These are phyloP conservation scores for Tetrapisispora pingtungensis DNA, from an alignment of 805 yeast species.

Conservation along the genomic window DNA sequence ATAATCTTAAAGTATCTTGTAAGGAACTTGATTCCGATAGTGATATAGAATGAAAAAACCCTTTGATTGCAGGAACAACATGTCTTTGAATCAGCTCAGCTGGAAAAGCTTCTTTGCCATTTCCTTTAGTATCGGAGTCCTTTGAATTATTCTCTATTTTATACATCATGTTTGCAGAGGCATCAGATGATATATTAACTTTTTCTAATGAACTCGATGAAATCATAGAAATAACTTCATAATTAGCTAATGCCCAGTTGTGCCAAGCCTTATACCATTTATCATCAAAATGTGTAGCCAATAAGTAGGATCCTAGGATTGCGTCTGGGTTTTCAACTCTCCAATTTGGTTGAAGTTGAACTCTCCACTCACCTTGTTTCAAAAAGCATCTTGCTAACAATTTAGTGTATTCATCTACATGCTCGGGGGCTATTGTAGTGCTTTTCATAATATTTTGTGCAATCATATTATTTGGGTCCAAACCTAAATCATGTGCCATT, in stretches of 20 bases:
- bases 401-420: constrained; percentile 72
- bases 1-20: constrained; percentile 82
- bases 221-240: constrained; percentile 75
- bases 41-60: constrained; percentile 90
- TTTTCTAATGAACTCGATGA: constrained; percentile 23
- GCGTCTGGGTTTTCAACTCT: constrained; percentile 67
- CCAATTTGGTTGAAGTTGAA: constrained; percentile 73
- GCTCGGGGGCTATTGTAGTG: constrained; percentile 38
- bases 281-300: constrained; percentile 90
- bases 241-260: constrained; percentile 97
- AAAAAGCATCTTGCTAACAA: constrained; percentile 86
- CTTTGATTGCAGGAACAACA: constrained; percentile 91
- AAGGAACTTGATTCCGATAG: constrained; percentile 77
- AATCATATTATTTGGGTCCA: constrained; percentile 78
- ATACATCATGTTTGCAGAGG: constrained; percentile 7
- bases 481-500: constrained; percentile 79
- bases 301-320: constrained; percentile 78
- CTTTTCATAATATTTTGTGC: constrained; percentile 74
- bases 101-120: constrained; percentile 27
- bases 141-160: constrained; percentile 19
- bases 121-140: constrained; percentile 13
- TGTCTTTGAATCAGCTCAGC: constrained; percentile 66
- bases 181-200: constrained; percentile 9
- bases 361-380: constrained; percentile 98
- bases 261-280: constrained; percentile 99